A percentile compares a stretch with the other conserved stretches of the same genome.
These are phyloP conservation scores for Arthroderma uncinatum DNA, from an alignment of 2,329 filamentous ascomycete species.

Conservation along the genomic window DNA sequence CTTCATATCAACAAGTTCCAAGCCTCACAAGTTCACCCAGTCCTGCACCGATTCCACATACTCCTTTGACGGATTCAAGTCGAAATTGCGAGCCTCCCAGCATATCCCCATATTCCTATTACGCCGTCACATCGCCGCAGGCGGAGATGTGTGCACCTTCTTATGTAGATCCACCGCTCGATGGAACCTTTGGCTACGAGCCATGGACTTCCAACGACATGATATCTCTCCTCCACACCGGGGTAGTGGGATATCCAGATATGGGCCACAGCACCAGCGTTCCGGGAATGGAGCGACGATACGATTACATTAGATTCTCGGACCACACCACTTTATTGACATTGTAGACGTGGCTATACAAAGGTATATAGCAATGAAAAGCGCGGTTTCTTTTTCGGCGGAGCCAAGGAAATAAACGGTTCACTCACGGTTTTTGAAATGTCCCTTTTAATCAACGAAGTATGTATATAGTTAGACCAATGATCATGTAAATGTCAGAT, in stretches of 20 bases:
- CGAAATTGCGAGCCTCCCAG: conserved; percentile 1
- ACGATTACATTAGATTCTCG: not conserved
- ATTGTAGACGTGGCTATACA: not conserved
- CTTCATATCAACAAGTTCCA: not conserved
- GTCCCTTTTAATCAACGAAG: not conserved
- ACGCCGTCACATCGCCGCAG: conserved; percentile 6
- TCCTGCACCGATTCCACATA: not conserved
- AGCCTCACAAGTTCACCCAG: conserved; percentile 6
- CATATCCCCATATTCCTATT: conserved; percentile 5
- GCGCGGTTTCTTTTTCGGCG: not conserved
- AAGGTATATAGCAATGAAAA: not conserved
- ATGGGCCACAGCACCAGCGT: not conserved
- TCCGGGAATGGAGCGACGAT: not conserved
- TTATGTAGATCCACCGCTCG: conserved; percentile 1
- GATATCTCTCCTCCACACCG: not conserved
- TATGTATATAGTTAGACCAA: not conserved
- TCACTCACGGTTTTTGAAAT: not conserved
- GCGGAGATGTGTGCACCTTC: conserved; percentile 1
- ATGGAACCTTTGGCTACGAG: conserved; percentile 1
- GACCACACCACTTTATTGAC: conserved; percentile 5
- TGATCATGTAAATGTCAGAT: not conserved
- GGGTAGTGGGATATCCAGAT: not conserved
- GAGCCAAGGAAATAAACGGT: too few relatives aligned
- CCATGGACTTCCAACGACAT: conserved; percentile 5
- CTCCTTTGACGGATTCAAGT: not conserved